Base-by-base conservation (phyloP, 2,329 filamentous ascomycete genomes). In the Fusarium azukiicola region DNA sequence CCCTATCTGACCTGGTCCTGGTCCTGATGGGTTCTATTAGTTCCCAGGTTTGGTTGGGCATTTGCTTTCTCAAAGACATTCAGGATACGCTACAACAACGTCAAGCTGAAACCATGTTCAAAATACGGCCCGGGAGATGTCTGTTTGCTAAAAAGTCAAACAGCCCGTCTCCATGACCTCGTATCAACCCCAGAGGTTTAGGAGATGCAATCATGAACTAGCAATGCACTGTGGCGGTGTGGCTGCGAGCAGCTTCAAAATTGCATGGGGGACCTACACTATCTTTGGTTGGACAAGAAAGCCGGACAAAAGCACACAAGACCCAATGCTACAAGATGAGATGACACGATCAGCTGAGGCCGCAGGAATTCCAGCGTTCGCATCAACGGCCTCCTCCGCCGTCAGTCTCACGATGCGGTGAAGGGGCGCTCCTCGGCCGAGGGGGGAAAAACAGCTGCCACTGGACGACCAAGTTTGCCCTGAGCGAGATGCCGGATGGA, bases 301-400 rank as follows among this genome's bases (percentile, higher is more conserved):
- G 63, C 63, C 63, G 40, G 63, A 49, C 50, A 58, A 58, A 68
- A 72, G 69, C 74, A 63, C 67, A 47, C 38, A 69, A 66, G 36
- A 27, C 40, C 71, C 77, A 47, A 80, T 74, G 67, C 54, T 69
- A 64, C 77, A 80, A 67, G 46, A 78, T 61, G 56, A 61, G 56
- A 61, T 61, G 61, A 40, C 44, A 23, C 64, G 73, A 80, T 79
- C 78, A 79, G 77, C 75, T 78, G 78, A 79, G 73, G 68, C 27
- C 58, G 46, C 42, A 64, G 69, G 67, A 69, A 74, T 75, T 71
- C 69, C 66, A 68, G 69, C 71, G 67, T 63, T 75, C 44, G 69
- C 68, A 79, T 61, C 68, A 61, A 74, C 56, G 23, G 66, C 13
- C 61, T 50, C 74, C 74, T 69, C 77, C 77, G 61, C 44, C 49